These are phyloP conservation scores for Leccinum boreale DNA, from an alignment of 768 basidiomycete species.

Conservation along the genomic window DNA sequence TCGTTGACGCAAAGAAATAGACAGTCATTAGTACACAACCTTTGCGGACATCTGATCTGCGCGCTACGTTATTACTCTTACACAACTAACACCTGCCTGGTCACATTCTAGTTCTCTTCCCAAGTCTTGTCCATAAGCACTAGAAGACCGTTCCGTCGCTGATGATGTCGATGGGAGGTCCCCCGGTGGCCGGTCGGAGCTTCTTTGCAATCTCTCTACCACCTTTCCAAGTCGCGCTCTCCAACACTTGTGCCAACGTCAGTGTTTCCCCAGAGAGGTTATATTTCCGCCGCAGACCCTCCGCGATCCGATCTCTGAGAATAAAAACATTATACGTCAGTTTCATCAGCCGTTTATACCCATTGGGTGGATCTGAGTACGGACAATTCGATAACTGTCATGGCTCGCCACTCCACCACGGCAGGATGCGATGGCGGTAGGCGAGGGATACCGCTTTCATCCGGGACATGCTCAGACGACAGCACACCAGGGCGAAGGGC, in stretches of 20 bases:
- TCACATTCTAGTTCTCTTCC: neutral
- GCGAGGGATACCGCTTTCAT: constrained; percentile 47
- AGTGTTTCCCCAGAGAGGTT: constrained; percentile 50
- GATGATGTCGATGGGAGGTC: constrained; percentile 83
- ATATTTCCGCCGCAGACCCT: constrained; percentile 60
- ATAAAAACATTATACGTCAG: constrained; percentile 3
- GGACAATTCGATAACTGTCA: constrained; percentile 92
- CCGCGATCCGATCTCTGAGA: constrained; percentile 77
- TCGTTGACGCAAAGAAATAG: constrained; percentile 1
- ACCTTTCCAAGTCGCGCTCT: constrained; percentile 96
- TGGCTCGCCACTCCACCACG: constrained; percentile 93
- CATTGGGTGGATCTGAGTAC: constrained; percentile 26
- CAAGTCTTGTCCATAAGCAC: neutral
- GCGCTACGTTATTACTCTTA: neutral
- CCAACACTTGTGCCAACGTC: constrained; percentile 82
- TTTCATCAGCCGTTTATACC: neutral
- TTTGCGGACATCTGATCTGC: neutral
- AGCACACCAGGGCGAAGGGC: constrained; percentile 58
- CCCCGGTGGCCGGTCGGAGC: constrained; percentile 68
- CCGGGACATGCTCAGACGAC: constrained; percentile 43
- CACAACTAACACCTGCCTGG: neutral
- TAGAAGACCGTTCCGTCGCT: constrained; percentile 85
- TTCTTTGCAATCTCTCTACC: constrained; percentile 88
- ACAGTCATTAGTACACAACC: neutral
- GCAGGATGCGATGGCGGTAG: constrained; percentile 79